Conservation (phyloP, 1,284 basidiomycete genomes). For the Austropuccinia psidii region DNA sequence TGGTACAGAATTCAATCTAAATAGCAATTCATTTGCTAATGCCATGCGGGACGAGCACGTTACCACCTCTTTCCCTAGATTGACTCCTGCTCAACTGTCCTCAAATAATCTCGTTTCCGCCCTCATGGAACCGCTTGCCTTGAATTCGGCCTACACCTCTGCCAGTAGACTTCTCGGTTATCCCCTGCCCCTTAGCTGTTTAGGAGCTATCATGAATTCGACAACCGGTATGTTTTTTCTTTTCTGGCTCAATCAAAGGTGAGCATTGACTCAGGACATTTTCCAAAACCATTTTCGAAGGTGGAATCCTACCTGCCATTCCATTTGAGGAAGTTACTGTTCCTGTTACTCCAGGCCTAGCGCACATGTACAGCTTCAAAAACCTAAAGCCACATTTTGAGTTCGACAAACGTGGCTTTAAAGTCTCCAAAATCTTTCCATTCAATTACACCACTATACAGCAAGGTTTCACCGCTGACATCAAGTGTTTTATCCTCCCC, state of each 20-base stretch:
- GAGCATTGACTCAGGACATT: not conserved
- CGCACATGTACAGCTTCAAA: not conserved
- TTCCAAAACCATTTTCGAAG: not conserved
- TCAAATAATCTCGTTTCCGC: not conserved
- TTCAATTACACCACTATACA: constrained; percentile 29
- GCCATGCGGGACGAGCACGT: not conserved
- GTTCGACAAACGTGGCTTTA: not conserved
- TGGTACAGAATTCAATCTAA: constrained; percentile 4
- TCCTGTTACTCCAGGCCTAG: not conserved
- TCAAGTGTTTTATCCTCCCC: not conserved
- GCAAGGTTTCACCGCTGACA: constrained; percentile 21
- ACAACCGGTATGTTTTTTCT: not conserved
- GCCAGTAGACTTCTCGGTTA: constrained; percentile 9
- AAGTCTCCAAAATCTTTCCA: constrained; percentile 4
- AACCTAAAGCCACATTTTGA: not conserved
- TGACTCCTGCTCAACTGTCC: not conserved
- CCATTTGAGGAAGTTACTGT: not conserved
- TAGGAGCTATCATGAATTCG: constrained; percentile 12
- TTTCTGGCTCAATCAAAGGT: not conserved
- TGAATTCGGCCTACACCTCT: not conserved
- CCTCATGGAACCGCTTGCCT: not conserved
- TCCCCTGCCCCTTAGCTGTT: not conserved
- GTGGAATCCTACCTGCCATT: not conserved
- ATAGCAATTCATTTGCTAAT: not conserved
- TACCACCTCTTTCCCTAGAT: not conserved